These are phyloP conservation scores for Cercophora sp. DNA, from an alignment of 495 filamentous ascomycete species.

Conservation along the genomic window DNA sequence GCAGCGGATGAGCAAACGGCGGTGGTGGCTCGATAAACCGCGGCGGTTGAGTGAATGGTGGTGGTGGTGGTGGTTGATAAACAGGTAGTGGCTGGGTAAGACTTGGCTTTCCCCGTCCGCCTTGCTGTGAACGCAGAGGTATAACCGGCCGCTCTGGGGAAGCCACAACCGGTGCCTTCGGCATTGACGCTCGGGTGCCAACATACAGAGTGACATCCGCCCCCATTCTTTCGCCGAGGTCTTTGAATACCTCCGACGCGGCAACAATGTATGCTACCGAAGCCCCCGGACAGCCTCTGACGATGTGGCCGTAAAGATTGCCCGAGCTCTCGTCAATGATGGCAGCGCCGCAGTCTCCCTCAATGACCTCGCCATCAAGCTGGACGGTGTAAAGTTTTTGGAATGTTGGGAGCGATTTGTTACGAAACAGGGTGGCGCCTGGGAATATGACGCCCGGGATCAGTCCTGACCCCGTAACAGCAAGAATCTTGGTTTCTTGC, in stretches of 20 bases:
- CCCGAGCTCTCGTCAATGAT: conserved; percentile 20
- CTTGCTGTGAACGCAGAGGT: too few relatives aligned
- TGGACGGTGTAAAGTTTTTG: conserved; percentile 1
- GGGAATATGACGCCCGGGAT: conserved; percentile 6
- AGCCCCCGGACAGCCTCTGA: conserved; percentile 18
- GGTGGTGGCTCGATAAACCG: too few relatives aligned
- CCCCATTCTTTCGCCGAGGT: background rate
- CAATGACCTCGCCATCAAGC: background rate
- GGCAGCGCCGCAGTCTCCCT: conserved; percentile 26
- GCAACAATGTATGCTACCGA: conserved; percentile 24
- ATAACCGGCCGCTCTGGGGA: too few relatives aligned
- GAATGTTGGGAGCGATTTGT: background rate
- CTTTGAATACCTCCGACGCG: conserved; percentile 13
- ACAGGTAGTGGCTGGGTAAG: too few relatives aligned
- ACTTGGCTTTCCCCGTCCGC: too few relatives aligned
- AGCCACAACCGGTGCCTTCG: too few relatives aligned
- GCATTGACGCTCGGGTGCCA: too few relatives aligned
- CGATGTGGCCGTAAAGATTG: conserved; percentile 24
- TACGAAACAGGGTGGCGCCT: conserved; percentile 1
- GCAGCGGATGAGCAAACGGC: too few relatives aligned
- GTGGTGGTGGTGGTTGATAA: too few relatives aligned
- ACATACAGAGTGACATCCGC: background rate
- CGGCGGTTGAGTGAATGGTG: too few relatives aligned
- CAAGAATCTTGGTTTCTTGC: background rate
- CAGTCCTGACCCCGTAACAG: background rate